Evolutionary conservation across 2,329 filamentous ascomycete species (phyloP).

Genomic region (Colletotrichum trifolii): DNA sequence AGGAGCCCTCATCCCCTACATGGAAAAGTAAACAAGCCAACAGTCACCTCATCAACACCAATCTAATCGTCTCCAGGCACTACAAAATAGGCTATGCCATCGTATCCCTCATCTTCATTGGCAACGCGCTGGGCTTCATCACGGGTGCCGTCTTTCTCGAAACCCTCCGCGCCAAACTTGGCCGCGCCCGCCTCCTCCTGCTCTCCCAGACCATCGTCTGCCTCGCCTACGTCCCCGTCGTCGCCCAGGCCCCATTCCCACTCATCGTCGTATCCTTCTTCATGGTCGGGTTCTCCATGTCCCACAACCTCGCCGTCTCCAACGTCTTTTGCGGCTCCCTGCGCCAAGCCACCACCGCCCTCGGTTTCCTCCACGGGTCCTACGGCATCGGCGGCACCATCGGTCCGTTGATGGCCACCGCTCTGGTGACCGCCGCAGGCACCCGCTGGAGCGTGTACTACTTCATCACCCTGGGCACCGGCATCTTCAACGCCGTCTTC

Average conservation of each 20-base stretch:
- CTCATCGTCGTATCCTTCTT: conserved; percentile 76
- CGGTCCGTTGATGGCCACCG: conserved; percentile 80
- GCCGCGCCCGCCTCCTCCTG: conserved; percentile 72
- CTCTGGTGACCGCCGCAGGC: conserved; percentile 70
- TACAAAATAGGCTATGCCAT: conserved; percentile 82
- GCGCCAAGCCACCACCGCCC: conserved; percentile 62
- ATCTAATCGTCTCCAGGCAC: conserved; percentile 51
- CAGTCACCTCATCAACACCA: background rate
- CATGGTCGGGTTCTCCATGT: conserved; percentile 70
- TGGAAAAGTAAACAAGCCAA: conserved; percentile 65
- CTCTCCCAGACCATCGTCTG: conserved; percentile 67
- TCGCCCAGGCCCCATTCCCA: conserved; percentile 76
- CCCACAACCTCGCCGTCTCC: conserved; percentile 65
- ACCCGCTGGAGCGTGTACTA: conserved; percentile 80
- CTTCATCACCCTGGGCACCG: conserved; percentile 70
- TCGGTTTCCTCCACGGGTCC: conserved; percentile 74
- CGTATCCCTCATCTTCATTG: conserved; percentile 85
- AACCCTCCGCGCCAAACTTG: conserved; percentile 68
- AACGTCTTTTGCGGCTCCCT: conserved; percentile 70
- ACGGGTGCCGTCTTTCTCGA: conserved; percentile 77
- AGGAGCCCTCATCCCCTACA: conserved; percentile 83
- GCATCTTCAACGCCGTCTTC: conserved; percentile 66
- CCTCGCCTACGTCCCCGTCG: conserved; percentile 72
- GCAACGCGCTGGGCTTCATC: conserved; percentile 82
- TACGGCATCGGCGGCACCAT: conserved; percentile 75